These are phyloP conservation scores for Dendrobium chrysotoxum DNA, from an alignment of 106 monocot genomes.

Conservation along the genomic window DNA sequence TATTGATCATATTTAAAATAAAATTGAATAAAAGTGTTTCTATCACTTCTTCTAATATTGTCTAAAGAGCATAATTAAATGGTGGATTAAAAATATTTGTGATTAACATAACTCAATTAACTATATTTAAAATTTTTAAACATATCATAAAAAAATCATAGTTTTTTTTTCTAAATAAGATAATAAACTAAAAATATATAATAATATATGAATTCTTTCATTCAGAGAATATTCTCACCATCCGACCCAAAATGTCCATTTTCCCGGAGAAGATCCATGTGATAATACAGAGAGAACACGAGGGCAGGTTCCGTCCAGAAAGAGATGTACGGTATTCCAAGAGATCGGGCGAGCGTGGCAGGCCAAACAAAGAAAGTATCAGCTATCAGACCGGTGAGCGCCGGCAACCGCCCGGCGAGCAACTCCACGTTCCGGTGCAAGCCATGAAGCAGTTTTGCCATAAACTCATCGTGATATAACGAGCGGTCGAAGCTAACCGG, in stretches of 20 bases:
- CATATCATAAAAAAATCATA: neutral
- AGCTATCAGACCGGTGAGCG: constrained; percentile 39
- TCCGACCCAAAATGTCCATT: constrained; percentile 47
- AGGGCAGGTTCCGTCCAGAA: constrained; percentile 85
- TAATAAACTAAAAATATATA: too few species aligned
- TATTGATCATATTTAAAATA: too few species aligned
- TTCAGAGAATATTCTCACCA: neutral
- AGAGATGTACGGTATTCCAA: constrained; percentile 43
- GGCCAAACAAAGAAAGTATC: constrained; percentile 90
- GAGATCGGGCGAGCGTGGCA: constrained; percentile 30
- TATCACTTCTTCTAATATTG: too few species aligned
- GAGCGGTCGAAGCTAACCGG: constrained; percentile 55
- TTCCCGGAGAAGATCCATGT: constrained; percentile 47
- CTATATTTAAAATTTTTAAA: neutral
- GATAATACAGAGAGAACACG: constrained; percentile 64
- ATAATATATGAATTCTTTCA: too few species aligned
- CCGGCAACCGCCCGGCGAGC: constrained; percentile 17
- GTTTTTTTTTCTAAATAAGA: too few species aligned
- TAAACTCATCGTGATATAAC: constrained; percentile 49
- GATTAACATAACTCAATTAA: too few species aligned
- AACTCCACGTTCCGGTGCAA: constrained; percentile 38
- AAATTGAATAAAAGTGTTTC: too few species aligned
- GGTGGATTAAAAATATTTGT: too few species aligned
- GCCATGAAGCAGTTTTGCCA: constrained; percentile 25
- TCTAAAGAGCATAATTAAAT: too few species aligned